Percentiles rank a stretch among this genome's conserved stretches.
These are phyloP conservation scores for Violaceomyces palustris DNA, from an alignment of 1,284 basidiomycete species.

Conservation along the genomic window DNA sequence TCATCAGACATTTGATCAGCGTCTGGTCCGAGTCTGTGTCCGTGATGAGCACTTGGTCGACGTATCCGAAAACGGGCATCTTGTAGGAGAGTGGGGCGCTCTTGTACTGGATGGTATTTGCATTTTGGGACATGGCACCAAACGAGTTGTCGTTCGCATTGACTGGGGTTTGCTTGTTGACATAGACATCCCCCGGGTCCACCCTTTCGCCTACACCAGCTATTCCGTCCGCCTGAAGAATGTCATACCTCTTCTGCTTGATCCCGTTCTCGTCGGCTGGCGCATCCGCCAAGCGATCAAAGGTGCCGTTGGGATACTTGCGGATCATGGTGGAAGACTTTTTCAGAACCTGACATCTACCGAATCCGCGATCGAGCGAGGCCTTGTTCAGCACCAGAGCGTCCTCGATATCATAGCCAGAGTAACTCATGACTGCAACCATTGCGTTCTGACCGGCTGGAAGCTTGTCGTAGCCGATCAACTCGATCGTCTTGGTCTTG, in stretches of 20 bases:
- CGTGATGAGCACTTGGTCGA: conserved; percentile 96
- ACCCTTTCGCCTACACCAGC: conserved; percentile 91
- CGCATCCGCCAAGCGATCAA: conserved; percentile 89
- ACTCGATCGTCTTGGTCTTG: conserved; percentile 83
- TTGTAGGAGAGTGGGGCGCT: conserved; percentile 46
- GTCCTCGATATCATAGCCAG: conserved; percentile 99
- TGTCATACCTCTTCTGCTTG: conserved; percentile 74
- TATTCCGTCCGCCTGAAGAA: conserved; percentile 85
- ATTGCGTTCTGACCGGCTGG: conserved; percentile 98
- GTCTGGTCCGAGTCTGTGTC: conserved; percentile 86
- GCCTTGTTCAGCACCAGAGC: conserved; percentile 87
- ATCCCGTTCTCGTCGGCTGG: conserved; percentile 74
- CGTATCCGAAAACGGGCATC: conserved; percentile 69
- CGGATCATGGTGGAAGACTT: conserved; percentile 91
- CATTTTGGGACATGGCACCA: conserved; percentile 32
- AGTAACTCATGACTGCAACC: conserved; percentile 98
- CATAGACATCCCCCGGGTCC: conserved; percentile 86
- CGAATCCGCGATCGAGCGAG: conserved; percentile 86
- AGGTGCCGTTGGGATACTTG: conserved; percentile 96
- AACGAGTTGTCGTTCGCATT: conserved; percentile 67
- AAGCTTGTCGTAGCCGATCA: conserved; percentile 91
- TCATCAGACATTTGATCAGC: conserved; percentile 96
- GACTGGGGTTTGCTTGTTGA: conserved; percentile 92
- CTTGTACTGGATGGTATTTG: conserved; percentile 59
- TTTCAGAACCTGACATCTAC: conserved; percentile 91